These are phyloP conservation scores for Atkinsonella texensis DNA, from an alignment of 2,329 filamentous ascomycete species.

Conservation along the genomic window DNA sequence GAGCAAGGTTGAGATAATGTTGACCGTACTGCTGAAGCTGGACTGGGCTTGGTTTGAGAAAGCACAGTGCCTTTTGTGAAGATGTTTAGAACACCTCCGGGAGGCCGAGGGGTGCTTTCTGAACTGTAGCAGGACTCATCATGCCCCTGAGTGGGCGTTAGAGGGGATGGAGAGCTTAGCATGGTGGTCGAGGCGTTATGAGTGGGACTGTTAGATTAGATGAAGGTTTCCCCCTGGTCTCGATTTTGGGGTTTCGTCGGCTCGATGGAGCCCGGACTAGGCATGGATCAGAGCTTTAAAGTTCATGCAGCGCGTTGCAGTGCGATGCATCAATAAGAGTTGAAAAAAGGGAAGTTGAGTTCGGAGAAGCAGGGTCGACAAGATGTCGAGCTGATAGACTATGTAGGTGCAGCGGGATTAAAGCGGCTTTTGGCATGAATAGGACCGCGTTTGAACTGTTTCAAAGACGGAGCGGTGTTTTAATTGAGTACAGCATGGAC, in stretches of 20 bases:
- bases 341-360: background rate
- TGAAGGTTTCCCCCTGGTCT: slow-evolving; percentile 3
- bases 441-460: background rate
- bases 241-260: background rate
- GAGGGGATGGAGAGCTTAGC: slow-evolving; percentile 11
- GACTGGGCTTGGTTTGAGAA: background rate
- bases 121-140: slow-evolving; percentile 1
- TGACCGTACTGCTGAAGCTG: background rate
- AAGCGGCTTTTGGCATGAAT: background rate
- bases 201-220: slow-evolving; percentile 9
- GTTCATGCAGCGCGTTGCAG: background rate
- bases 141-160: slow-evolving; percentile 6
- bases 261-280: background rate
- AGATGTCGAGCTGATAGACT: background rate
- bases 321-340: background rate
- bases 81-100: background rate
- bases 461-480: background rate
- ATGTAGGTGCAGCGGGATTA: background rate
- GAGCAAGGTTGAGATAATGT: background rate
- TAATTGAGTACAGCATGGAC: background rate
- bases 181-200: slow-evolving; percentile 11
- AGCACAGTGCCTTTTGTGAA: background rate
- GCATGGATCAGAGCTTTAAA: background rate
- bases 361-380: background rate
- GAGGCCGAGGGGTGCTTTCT: slow-evolving; percentile 1